Conservation (phyloP, 164 flowering plant genomes). For the Dillenia turbinata region DNA sequence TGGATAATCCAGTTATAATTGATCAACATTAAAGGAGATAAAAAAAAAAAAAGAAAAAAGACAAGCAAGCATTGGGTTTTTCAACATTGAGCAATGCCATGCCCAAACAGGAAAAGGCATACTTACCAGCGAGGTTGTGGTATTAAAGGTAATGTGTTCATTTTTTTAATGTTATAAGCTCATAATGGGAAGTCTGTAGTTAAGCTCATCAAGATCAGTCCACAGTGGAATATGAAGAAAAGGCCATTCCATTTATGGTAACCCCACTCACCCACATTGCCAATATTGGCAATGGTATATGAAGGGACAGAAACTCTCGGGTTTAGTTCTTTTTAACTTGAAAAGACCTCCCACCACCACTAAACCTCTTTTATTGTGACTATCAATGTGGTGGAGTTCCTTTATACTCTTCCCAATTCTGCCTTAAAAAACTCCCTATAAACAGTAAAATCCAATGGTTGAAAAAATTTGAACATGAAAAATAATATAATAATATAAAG, state of each 20-base stretch:
- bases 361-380: slow-evolving; percentile 1
- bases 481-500: too few relatives aligned
- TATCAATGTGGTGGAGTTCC: slow-evolving; percentile 27
- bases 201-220: neutral
- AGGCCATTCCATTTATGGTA: neutral
- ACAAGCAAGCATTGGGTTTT: too few relatives aligned
- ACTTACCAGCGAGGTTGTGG: neutral
- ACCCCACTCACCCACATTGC: too few relatives aligned
- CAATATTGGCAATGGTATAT: too few relatives aligned
- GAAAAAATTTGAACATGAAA: too few relatives aligned
- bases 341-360: slow-evolving; percentile 30
- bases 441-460: slow-evolving; percentile 1
- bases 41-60: too few relatives aligned
- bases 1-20: too few relatives aligned
- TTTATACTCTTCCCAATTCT: slow-evolving; percentile 27
- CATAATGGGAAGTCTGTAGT: neutral
- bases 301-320: too few relatives aligned
- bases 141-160: too few relatives aligned
- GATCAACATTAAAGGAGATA: too few relatives aligned
- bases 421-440: slow-evolving; percentile 13
- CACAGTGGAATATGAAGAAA: slow-evolving; percentile 14
- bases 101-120: too few relatives aligned
- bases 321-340: slow-evolving; percentile 18
- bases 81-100: too few relatives aligned
- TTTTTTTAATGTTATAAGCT: neutral